phyloP scores from a whole-genome alignment of 2,329 filamentous ascomycete genomes.

The Torrubiella hemipterigena region DNA sequence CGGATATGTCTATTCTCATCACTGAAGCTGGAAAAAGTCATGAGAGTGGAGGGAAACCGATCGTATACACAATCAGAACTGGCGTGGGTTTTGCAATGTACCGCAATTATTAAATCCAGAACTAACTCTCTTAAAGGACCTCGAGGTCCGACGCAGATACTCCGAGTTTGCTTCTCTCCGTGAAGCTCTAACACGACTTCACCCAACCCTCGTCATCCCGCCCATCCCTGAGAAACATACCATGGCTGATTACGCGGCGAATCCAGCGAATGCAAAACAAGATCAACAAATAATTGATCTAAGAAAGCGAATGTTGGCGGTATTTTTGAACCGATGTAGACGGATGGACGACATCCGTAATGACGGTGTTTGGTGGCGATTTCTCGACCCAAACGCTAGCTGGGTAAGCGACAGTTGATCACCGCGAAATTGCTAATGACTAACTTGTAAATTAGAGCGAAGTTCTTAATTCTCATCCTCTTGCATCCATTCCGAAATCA shows the following conservation, averaged over 20 bases:
- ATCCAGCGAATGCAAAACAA: constrained; percentile 95
- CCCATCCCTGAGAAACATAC: constrained; percentile 98
- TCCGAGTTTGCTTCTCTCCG: constrained; percentile 92
- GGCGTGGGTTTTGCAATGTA: constrained; percentile 44
- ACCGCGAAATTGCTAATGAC: constrained; percentile 3
- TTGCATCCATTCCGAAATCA: constrained; percentile 85
- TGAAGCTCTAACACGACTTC: constrained; percentile 77
- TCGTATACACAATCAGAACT: constrained; percentile 93
- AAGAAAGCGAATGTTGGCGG: constrained; percentile 89
- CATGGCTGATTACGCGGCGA: constrained; percentile 96
- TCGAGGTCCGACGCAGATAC: constrained; percentile 89
- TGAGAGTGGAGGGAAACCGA: constrained; percentile 85
- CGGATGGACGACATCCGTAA: constrained; percentile 85
- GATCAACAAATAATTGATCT: constrained; percentile 95
- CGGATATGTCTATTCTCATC: constrained; percentile 79
- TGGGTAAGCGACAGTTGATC: constrained; percentile 52
- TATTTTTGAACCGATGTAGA: constrained; percentile 88
- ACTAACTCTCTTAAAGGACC: constrained; percentile 46
- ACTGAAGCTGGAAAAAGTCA: constrained; percentile 91
- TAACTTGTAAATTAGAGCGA: constrained; percentile 54
- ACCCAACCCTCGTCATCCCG: constrained; percentile 89
- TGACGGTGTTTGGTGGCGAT: constrained; percentile 95
- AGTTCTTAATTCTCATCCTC: constrained; percentile 84
- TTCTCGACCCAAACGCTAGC: constrained; percentile 94
- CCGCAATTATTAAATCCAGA: constrained; percentile 1